Evolutionary conservation across 2,329 filamentous ascomycete species (phyloP).

Genomic region (Microcyclospora tardicrescens): DNA sequence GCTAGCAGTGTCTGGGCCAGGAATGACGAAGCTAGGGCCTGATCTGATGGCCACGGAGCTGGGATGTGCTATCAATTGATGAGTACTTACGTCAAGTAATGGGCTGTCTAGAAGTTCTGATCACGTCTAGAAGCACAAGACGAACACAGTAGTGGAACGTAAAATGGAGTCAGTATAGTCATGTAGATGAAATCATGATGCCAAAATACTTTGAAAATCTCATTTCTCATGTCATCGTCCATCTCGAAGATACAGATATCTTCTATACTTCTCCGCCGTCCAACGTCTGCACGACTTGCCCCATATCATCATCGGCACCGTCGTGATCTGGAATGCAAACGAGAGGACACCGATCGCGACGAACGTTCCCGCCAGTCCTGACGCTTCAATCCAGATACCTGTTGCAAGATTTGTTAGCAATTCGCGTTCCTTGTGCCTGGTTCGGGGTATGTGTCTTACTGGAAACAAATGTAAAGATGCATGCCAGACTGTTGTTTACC

Average conservation of each 20-base stretch:
- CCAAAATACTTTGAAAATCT: neutral
- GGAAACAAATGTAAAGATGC: slow-evolving; percentile 39
- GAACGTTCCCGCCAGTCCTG: slow-evolving; percentile 35
- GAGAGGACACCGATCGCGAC: slow-evolving; percentile 40
- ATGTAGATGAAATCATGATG: neutral
- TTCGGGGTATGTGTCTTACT: slow-evolving; percentile 8
- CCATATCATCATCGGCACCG: slow-evolving; percentile 42
- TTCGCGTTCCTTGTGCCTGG: neutral
- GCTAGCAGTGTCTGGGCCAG: too few species aligned
- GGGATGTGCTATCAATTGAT: too few species aligned
- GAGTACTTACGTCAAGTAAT: too few species aligned
- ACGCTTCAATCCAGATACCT: slow-evolving; percentile 34
- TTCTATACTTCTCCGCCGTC: slow-evolving; percentile 26
- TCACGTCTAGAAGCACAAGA: too few species aligned
- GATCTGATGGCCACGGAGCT: too few species aligned
- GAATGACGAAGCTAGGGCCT: too few species aligned
- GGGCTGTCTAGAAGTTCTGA: too few species aligned
- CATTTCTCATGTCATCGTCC: slow-evolving; percentile 3
- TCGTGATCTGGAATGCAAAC: slow-evolving; percentile 39
- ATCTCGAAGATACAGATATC: slow-evolving; percentile 15
- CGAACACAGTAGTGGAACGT: too few species aligned
- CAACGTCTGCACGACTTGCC: slow-evolving; percentile 38
- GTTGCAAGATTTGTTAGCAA: neutral
- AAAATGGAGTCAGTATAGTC: too few species aligned
- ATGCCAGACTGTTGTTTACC: slow-evolving; percentile 44